These are phyloP conservation scores for Truncatella angustata DNA, from an alignment of 2,329 filamentous ascomycete species.

Conservation along the genomic window DNA sequence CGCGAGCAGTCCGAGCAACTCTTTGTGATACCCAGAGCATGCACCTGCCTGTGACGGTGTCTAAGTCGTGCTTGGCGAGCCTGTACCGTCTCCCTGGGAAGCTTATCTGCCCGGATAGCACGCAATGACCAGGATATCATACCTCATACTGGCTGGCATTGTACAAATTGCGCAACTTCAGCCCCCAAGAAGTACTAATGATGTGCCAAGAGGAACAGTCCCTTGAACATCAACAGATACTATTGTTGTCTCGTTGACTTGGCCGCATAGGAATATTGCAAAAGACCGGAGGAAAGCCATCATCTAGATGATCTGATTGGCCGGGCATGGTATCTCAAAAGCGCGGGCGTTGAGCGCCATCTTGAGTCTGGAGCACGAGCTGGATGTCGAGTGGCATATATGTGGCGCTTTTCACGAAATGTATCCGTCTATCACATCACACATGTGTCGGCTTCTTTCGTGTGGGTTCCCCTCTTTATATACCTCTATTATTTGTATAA, in stretches of 20 bases:
- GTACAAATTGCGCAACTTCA: not conserved
- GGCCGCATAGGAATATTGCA: not conserved
- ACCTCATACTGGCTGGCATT: not conserved
- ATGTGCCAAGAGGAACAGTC: slow-evolving; percentile 3
- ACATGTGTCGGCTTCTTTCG: too few species aligned
- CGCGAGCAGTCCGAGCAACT: too few species aligned
- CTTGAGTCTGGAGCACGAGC: not conserved
- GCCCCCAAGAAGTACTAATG: not conserved
- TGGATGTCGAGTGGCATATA: not conserved
- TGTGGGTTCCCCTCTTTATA: too few species aligned
- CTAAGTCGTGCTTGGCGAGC: too few species aligned
- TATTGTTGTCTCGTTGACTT: not conserved
- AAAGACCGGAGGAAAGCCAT: too few species aligned
- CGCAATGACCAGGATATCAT: slow-evolving; percentile 1
- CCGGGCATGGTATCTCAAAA: not conserved
- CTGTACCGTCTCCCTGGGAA: not conserved
- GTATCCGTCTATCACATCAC: not conserved
- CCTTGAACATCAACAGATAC: too few species aligned
- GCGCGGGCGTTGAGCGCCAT: not conserved
- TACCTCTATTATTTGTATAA: not conserved
- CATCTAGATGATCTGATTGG: not conserved
- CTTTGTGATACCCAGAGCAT: too few species aligned
- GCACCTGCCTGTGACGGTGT: too few species aligned
- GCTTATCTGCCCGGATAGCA: not conserved
- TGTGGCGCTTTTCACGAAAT: not conserved